These are phyloP conservation scores for Pholiota adiposa DNA, from an alignment of 1,284 basidiomycete genomes.

Conservation along the genomic window DNA sequence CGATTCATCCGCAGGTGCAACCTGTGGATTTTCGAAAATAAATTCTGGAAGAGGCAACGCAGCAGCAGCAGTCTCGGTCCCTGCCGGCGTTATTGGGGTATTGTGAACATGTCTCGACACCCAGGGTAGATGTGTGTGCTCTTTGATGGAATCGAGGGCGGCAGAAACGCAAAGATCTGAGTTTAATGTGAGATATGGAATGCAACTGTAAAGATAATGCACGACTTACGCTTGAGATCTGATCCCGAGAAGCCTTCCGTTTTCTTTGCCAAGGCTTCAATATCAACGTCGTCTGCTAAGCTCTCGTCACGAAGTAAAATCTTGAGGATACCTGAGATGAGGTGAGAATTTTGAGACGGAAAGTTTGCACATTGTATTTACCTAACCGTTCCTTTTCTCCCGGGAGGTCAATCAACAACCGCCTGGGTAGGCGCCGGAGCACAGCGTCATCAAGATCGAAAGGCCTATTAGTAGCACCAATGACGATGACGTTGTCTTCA, in stretches of 20 bases:
- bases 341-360: conserved; percentile 4
- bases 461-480: conserved; percentile 93
- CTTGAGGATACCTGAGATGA: conserved; percentile 71
- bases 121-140: conserved; percentile 82
- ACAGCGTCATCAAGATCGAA: conserved; percentile 89
- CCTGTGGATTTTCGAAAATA: neutral
- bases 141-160: conserved; percentile 88
- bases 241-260: conserved; percentile 91
- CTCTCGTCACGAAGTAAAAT: conserved; percentile 82
- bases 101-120: conserved; percentile 21
- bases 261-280: conserved; percentile 66
- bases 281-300: conserved; percentile 71
- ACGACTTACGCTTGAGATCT: conserved; percentile 85
- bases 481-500: conserved; percentile 88
- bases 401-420: conserved; percentile 85
- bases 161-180: conserved; percentile 89
- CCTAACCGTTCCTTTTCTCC: conserved; percentile 83
- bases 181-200: conserved; percentile 13
- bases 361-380: conserved; percentile 33
- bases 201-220: conserved; percentile 10
- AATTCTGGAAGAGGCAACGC: too few relatives aligned
- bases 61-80: too few relatives aligned
- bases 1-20: neutral
- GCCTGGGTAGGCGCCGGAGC: conserved; percentile 80
- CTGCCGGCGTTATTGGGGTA: too few relatives aligned